Evolutionary conservation across 257 asterid genomes (phyloP).

Genomic region (Penstemon barbatus): DNA sequence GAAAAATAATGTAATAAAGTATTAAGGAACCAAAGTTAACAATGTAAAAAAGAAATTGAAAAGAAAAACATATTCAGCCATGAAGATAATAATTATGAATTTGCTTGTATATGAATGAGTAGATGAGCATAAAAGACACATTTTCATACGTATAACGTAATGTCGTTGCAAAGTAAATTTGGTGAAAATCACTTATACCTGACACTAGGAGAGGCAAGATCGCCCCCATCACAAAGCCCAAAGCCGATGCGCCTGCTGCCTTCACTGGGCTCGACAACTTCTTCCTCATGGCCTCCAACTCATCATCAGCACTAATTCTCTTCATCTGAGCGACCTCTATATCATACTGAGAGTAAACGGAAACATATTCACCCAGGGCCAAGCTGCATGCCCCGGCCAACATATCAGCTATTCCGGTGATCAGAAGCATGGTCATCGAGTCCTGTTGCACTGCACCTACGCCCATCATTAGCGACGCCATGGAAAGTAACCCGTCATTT

Average conservation of each 20-base stretch:
- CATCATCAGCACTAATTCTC: constrained; percentile 15
- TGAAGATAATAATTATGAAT: too few species aligned
- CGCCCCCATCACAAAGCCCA: constrained; percentile 61
- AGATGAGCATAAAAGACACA: too few species aligned
- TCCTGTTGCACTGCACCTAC: constrained; percentile 61
- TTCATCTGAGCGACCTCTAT: constrained; percentile 57
- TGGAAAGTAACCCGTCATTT: constrained; percentile 68
- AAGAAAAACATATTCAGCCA: too few species aligned
- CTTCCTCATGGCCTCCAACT: constrained; percentile 24
- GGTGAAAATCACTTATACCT: not conserved
- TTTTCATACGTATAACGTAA: too few species aligned
- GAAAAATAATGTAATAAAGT: too few species aligned
- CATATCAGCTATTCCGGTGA: constrained; percentile 57
- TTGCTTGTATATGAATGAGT: too few species aligned
- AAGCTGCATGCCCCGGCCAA: constrained; percentile 78
- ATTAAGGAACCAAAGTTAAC: too few species aligned
- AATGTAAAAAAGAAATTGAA: too few species aligned
- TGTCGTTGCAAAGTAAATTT: too few species aligned
- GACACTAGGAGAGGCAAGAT: constrained; percentile 64
- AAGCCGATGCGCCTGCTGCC: constrained; percentile 62
- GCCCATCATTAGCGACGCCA: constrained; percentile 74
- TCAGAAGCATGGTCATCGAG: constrained; percentile 51
- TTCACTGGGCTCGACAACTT: constrained; percentile 55
- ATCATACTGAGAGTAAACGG: constrained; percentile 67
- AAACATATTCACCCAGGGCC: constrained; percentile 79